Evolutionary conservation across 129 eudicot species (phyloP).

Genomic region (Scalesia atractyloides): DNA sequence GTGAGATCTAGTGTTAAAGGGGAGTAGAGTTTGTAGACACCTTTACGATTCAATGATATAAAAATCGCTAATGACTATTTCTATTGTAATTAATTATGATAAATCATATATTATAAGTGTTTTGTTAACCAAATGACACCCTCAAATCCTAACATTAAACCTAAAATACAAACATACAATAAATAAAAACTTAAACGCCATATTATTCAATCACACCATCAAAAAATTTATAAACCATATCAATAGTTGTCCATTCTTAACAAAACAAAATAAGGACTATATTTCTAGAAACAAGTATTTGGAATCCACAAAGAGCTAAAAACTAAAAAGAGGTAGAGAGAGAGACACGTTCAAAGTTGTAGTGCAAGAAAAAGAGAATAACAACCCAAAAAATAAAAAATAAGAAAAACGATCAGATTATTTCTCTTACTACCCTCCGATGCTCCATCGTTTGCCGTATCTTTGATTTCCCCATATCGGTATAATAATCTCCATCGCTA

Average conservation of each 20-base stretch:
- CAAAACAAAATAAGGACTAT: not conserved
- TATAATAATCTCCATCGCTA: conserved; percentile 9
- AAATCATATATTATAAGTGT: no score
- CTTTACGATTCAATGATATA: no score
- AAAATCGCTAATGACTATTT: no score
- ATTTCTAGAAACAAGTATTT: conserved; percentile 13
- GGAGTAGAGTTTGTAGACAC: no score
- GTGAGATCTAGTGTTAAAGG: no score
- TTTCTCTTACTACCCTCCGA: conserved; percentile 52
- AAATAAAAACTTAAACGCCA: no score
- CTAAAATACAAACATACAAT: no score
- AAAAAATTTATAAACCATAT: not conserved
- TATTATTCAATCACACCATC: no score
- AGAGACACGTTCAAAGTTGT: conserved; percentile 44
- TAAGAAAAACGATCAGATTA: conserved; percentile 35
- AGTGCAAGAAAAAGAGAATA: conserved; percentile 23
- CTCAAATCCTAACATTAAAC: no score
- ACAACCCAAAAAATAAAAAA: conserved; percentile 16
- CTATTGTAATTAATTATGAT: no score
- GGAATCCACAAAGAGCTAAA: conserved; percentile 23
- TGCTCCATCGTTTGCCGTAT: conserved; percentile 48
- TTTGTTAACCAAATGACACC: no score
- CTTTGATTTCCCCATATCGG: conserved; percentile 46
- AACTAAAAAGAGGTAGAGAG: conserved; percentile 34
- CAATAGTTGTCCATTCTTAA: not conserved